Evolutionary conservation across 2,329 filamentous ascomycete species (phyloP), one percentile per base, ranked within the genome.

Genomic region (Colletotrichum navitas): DNA sequence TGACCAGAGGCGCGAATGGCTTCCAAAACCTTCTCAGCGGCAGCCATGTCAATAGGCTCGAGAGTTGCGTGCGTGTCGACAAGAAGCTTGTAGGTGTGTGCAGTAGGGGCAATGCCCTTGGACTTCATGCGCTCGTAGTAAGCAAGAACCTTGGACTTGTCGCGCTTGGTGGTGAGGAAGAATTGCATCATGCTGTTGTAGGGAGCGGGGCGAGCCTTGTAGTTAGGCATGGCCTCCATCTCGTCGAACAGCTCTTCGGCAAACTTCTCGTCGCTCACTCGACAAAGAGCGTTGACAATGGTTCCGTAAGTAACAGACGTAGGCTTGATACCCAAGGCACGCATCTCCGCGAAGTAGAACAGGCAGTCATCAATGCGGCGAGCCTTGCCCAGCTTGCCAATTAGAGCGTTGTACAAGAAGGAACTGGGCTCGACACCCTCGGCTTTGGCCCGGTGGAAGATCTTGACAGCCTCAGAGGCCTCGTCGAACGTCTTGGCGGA

Each of bases 131-230:
- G 93, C 82, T 97, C 92, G 80, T 97, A 98, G 87, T 98, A 99
- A 41, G 91, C 88, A 32, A 99, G 87, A 6, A 98, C 95, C 89
- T 98, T 98, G 81, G 87, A 85, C 84, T 96, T 95, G 81, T 99
- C 95, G 64, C 94, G 94, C 89, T 98, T 98, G 66, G 95, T 98
- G 68, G 94, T 97, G 76, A 98, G 87, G 89, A 98, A 99, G 85
- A 97, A 98, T 81, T 99, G 96, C 90, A 99, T 99, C 91, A 99
- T 93, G 83, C 94, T 97, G 86, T 99, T 98, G 87, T 99, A 99
- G 0, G 96, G 96, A 32, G 96, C 96, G 34, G 96, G 95, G 12
- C 96, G 92, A 51, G 96, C 94, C 86, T 98, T 98, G 89, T 99
- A 99, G 85, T 99, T 99, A 68, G 94, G 92, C 92, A 97, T 97